A percentile compares a stretch with the other conserved stretches of the same genome.
Conservation (phyloP, 495 filamentous ascomycete species). For the Penicillium taxi region DNA sequence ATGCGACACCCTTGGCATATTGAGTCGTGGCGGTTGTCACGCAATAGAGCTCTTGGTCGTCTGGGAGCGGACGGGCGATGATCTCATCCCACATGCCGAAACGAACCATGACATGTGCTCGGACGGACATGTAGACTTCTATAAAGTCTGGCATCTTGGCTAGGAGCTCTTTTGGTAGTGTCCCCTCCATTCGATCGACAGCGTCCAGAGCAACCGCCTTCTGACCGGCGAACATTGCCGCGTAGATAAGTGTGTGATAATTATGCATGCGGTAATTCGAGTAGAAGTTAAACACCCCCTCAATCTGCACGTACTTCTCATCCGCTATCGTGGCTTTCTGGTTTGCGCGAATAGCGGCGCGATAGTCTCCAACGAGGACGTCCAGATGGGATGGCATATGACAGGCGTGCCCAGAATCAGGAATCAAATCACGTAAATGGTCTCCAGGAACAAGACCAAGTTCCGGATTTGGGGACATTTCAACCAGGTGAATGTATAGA, state of each 20-base stretch:
- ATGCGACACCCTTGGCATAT: slow-evolving; percentile 55
- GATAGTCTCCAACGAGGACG: slow-evolving; percentile 55
- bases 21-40: slow-evolving; percentile 50
- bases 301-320: slow-evolving; percentile 36
- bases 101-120: slow-evolving; percentile 53
- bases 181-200: slow-evolving; percentile 39
- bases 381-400: slow-evolving; percentile 66
- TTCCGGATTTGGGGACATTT: slow-evolving; percentile 57
- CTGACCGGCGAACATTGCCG: slow-evolving; percentile 59
- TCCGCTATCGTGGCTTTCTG: slow-evolving; percentile 48
- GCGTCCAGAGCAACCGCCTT: slow-evolving; percentile 45
- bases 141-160: slow-evolving; percentile 59
- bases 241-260: slow-evolving; percentile 57
- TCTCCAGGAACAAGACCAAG: slow-evolving; percentile 46
- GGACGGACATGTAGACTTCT: slow-evolving; percentile 52
- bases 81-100: slow-evolving; percentile 59
- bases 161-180: slow-evolving; percentile 47
- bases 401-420: slow-evolving; percentile 54
- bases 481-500: slow-evolving; percentile 61
- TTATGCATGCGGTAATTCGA: slow-evolving; percentile 56
- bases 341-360: slow-evolving; percentile 50
- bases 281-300: slow-evolving; percentile 54
- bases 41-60: slow-evolving; percentile 48
- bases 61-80: slow-evolving; percentile 35
- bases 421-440: slow-evolving; percentile 50